A percentile compares a stretch with the other conserved stretches of the same genome.
Evolutionary conservation across 2,329 filamentous ascomycete genomes (phyloP).

Genomic region (Verticillium klebahnii): DNA sequence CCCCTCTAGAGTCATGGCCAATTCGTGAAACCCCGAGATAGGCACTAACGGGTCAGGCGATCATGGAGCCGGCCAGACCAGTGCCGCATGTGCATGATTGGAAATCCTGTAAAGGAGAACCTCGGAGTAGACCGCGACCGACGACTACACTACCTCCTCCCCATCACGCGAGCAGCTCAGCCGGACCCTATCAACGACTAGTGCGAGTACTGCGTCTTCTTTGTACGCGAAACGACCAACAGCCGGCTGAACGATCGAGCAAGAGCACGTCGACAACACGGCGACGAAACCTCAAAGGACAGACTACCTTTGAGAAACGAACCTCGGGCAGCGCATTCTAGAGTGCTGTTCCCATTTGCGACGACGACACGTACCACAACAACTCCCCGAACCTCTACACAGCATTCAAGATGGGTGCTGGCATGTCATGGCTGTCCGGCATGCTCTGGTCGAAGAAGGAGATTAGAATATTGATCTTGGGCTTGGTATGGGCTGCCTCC

Average conservation of each 20-base stretch:
- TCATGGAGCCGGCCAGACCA: neutral
- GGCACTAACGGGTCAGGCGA: neutral
- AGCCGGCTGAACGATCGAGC: neutral
- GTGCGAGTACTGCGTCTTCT: slow-evolving; percentile 1
- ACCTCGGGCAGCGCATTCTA: neutral
- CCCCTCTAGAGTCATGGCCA: neutral
- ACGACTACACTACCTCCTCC: neutral
- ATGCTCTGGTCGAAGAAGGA: slow-evolving; percentile 93
- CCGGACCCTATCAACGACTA: neutral
- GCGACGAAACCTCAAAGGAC: neutral
- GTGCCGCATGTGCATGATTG: neutral
- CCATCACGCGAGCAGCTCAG: neutral
- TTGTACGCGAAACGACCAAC: neutral
- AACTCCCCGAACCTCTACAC: neutral
- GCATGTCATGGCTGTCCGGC: slow-evolving; percentile 65
- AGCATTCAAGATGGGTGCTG: slow-evolving; percentile 52
- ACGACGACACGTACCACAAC: neutral
- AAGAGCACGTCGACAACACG: neutral
- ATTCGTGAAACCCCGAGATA: neutral
- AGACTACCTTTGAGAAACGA: neutral
- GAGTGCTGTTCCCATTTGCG: neutral
- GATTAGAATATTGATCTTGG: slow-evolving; percentile 91
- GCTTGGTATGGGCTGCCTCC: slow-evolving; percentile 61
- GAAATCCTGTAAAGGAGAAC: neutral
- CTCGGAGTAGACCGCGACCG: neutral